phyloP scores from a whole-genome alignment of 2,329 filamentous ascomycete species.

The Fusarium hostae region DNA sequence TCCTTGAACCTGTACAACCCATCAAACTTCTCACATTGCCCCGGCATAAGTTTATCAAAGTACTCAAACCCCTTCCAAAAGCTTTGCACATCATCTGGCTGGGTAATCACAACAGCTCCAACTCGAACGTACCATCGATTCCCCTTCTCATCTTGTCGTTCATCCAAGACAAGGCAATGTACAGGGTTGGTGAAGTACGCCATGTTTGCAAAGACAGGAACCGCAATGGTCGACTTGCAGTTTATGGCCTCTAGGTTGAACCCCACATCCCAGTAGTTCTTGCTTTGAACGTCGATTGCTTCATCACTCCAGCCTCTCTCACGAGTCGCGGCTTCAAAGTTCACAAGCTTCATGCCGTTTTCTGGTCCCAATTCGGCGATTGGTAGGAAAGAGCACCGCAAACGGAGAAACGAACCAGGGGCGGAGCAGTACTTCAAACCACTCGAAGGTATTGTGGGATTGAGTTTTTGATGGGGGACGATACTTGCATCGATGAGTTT shows the following conservation, averaged over 20 bases:
- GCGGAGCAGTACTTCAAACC: constrained; percentile 6
- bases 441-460: neutral
- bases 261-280: constrained; percentile 17
- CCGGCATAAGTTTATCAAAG: neutral
- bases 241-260: constrained; percentile 13
- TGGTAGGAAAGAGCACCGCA: constrained; percentile 11
- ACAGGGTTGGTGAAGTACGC: neutral
- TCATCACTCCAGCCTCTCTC: too few relatives aligned
- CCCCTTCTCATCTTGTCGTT: neutral
- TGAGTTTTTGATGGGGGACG: neutral
- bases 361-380: neutral
- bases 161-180: constrained; percentile 4
- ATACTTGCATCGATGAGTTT: neutral
- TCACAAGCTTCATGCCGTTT: neutral
- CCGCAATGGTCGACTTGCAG: neutral
- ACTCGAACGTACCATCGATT: neutral
- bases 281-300: neutral
- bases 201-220: constrained; percentile 13
- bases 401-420: neutral
- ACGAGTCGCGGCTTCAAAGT: neutral
- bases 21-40: neutral
- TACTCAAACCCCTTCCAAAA: constrained; percentile 2
- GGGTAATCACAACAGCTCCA: constrained; percentile 1
- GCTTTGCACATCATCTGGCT: neutral
- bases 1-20: neutral